Conservation (phyloP, 495 filamentous ascomycete species). For the Opeltia flavorubescens region DNA sequence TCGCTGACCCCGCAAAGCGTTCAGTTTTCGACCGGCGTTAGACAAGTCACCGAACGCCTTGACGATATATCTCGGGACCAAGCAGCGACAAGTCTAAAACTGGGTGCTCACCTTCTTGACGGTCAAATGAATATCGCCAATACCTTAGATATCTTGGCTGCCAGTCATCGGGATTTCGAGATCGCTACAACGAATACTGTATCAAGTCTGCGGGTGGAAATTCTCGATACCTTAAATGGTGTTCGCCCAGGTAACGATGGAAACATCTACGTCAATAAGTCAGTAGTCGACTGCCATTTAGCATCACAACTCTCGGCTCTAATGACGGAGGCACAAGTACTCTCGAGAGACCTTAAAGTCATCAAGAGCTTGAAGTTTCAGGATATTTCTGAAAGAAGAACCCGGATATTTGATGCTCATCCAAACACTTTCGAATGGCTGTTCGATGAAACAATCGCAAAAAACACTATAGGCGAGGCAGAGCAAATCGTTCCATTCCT, state of each 20-base stretch:
- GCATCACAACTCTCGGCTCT: background rate
- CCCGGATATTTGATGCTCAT: constrained; percentile 12
- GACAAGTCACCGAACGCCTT: background rate
- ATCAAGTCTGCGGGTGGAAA: too few species aligned
- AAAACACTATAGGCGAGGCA: background rate
- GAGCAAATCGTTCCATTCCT: constrained; percentile 7
- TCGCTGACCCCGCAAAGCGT: background rate
- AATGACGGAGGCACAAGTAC: constrained; percentile 7
- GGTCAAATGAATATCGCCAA: too few species aligned
- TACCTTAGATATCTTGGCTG: too few species aligned
- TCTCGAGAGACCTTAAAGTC: constrained; percentile 6
- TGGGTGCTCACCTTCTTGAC: background rate
- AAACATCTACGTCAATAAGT: too few species aligned
- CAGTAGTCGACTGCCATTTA: too few species aligned
- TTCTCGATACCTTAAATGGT: too few species aligned
- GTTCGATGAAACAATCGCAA: constrained; percentile 9
- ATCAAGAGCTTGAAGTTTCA: constrained; percentile 14
- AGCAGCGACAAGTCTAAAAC: background rate
- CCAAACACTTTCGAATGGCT: constrained; percentile 19
- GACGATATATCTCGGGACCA: background rate
- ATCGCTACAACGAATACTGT: too few species aligned
- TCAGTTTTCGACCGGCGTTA: background rate
- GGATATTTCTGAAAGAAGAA: constrained; percentile 11
- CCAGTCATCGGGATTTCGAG: too few species aligned
- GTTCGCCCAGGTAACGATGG: too few species aligned